phyloP scores from a whole-genome alignment of 2,329 filamentous ascomycete species.

The Microcyclospora pomicola region DNA sequence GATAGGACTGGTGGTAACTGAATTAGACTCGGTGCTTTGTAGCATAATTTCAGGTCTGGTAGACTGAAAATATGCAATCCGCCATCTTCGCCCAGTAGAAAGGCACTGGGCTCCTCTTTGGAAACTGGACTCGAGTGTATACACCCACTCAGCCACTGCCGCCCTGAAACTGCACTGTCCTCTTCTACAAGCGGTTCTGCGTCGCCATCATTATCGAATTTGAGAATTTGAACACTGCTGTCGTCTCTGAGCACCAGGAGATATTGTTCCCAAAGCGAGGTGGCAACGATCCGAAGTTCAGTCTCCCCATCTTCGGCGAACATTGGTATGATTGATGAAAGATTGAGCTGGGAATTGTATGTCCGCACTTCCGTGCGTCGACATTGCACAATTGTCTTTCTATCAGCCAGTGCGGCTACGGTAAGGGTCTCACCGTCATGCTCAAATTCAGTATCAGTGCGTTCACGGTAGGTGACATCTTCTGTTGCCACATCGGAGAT shows the following conservation, averaged over 20 bases:
- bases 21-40: slow-evolving; percentile 60
- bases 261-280: slow-evolving; percentile 78
- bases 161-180: slow-evolving; percentile 53
- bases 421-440: slow-evolving; percentile 76
- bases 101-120: slow-evolving; percentile 50
- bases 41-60: slow-evolving; percentile 59
- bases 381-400: slow-evolving; percentile 74
- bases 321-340: slow-evolving; percentile 60
- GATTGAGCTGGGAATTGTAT: slow-evolving; percentile 64
- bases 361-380: slow-evolving; percentile 75
- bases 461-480: slow-evolving; percentile 25
- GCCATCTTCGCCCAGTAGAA: slow-evolving; percentile 62
- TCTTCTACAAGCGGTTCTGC: slow-evolving; percentile 31
- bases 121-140: slow-evolving; percentile 55
- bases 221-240: slow-evolving; percentile 61
- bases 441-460: slow-evolving; percentile 81
- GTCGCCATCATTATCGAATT: slow-evolving; percentile 63
- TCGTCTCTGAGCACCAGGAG: slow-evolving; percentile 74
- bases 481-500: slow-evolving; percentile 6
- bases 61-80: slow-evolving; percentile 61
- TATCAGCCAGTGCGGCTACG: slow-evolving; percentile 67
- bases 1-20: slow-evolving; percentile 67
- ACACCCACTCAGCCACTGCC: slow-evolving; percentile 71
- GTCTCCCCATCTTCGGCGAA: slow-evolving; percentile 77
- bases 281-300: slow-evolving; percentile 63